Evolutionary conservation across 2,329 filamentous ascomycete species (phyloP), one percentile per base, ranked within the genome.

Genomic region (Fusarium liriodendri): DNA sequence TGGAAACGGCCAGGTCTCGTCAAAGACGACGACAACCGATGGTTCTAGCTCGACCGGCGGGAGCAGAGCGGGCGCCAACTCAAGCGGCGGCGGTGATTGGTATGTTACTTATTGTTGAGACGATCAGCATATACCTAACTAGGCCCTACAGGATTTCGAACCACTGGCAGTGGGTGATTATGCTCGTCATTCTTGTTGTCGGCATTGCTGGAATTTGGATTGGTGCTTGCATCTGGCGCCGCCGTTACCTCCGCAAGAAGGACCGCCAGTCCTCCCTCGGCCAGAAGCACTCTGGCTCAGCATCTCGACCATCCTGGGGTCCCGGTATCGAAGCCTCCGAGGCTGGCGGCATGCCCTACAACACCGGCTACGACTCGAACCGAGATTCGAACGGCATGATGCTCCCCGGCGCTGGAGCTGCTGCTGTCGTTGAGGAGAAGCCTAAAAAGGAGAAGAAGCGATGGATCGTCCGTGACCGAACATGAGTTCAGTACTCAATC

Each of bases 131-230:
- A 32, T 6, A 42, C 42, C 69, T 77, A 50, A 73, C 50, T 11
- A 20, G 32, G 14, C 14, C 25, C 7, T 33, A 16, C 25, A 94
- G 93, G 93, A 83, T 94, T 59, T 87, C 88, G 9, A 87, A 85
- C 32, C 94, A 96, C 82, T 94, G 90, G 85, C 88, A 91, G 84
- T 97, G 94, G 94, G 89, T 97, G 54, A 87, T 96, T 71, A 94
- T 97, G 88, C 87, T 97, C 62, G 91, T 95, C 73, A 85, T 96
- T 71, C 87, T 97, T 32, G 87, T 92, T 50, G 85, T 96, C 69
- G 92, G 86, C 62, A 93, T 97, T 70, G 84, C 87, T 16, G 86
- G 86, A 66, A 89, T 94, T 77, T 93, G 92, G 87, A 83, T 92
- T 42, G 87, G 89, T 20, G 92, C 92, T 42, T 90, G 91, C 78